phyloP scores from a whole-genome alignment of 345 rosid genomes.

The Arabidopsis arenosa region DNA sequence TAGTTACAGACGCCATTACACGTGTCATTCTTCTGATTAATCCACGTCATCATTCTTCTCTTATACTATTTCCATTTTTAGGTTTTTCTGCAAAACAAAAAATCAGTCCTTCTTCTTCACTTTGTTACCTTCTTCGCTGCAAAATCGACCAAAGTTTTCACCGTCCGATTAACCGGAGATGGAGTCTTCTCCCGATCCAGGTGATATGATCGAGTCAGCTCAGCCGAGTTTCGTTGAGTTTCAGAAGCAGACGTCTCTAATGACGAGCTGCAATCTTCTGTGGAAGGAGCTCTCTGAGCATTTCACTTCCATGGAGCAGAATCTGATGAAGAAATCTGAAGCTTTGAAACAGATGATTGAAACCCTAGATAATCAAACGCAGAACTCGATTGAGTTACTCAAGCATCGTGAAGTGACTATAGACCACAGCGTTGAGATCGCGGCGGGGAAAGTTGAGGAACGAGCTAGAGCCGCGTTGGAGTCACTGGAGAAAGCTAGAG shows the following conservation, averaged over 20 bases:
- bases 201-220: conserved; percentile 64
- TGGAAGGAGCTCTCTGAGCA: conserved; percentile 98
- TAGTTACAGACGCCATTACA: conserved; percentile 35
- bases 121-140: conserved; percentile 7
- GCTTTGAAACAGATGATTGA: conserved; percentile 69
- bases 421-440: conserved; percentile 81
- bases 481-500: conserved; percentile 30
- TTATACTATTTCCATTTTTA: conserved; percentile 36
- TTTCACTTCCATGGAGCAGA: conserved; percentile 77
- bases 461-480: conserved; percentile 43
- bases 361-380: conserved; percentile 66
- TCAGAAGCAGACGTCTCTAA: conserved; percentile 85
- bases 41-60: conserved; percentile 54
- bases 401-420: conserved; percentile 82
- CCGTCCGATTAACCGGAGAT: conserved; percentile 45
- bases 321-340: conserved; percentile 74
- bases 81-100: conserved; percentile 37
- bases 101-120: neutral
- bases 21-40: conserved; percentile 43
- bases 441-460: conserved; percentile 58
- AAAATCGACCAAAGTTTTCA: neutral
- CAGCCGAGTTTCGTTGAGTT: conserved; percentile 86
- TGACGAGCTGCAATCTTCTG: conserved; percentile 91
- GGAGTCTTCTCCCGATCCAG: conserved; percentile 92
- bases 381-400: conserved; percentile 70